These are phyloP conservation scores for Wickerhamomyces bovis DNA, from an alignment of 805 yeast species.

Conservation along the genomic window DNA sequence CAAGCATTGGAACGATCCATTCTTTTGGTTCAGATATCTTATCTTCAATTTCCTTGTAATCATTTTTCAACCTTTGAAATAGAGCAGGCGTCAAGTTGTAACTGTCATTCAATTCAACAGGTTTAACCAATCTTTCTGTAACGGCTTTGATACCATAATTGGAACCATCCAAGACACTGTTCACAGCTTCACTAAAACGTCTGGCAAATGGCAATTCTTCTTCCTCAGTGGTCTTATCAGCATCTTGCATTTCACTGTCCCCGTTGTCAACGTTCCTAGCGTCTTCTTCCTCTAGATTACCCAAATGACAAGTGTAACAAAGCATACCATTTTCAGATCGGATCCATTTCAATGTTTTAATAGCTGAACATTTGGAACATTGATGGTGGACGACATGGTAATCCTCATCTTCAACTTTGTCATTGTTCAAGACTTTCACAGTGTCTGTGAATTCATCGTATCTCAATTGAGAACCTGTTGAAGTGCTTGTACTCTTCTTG, in stretches of 20 bases:
- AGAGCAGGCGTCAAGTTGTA: background rate
- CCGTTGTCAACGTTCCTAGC: background rate
- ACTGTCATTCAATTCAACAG: background rate
- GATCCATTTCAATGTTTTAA: constrained; percentile 15
- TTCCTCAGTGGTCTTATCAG: background rate
- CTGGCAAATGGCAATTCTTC: background rate
- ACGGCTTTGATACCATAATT: constrained; percentile 4
- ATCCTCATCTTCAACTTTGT: background rate
- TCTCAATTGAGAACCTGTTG: constrained; percentile 33
- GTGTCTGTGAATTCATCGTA: constrained; percentile 29
- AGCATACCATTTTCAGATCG: background rate
- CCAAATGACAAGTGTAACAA: constrained; percentile 13
- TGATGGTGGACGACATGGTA: background rate
- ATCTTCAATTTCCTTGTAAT: background rate
- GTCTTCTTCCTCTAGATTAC: background rate
- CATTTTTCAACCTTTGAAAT: background rate
- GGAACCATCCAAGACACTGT: constrained; percentile 1
- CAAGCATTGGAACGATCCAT: background rate
- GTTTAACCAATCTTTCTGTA: constrained; percentile 1
- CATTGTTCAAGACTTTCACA: background rate
- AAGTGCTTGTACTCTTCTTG: constrained; percentile 12
- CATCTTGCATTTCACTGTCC: background rate
- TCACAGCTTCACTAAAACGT: background rate
- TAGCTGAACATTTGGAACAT: constrained; percentile 4
- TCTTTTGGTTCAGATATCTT: background rate